Percentiles rank a stretch among this genome's conserved stretches.
Evolutionary conservation across 805 yeast genomes (phyloP).

Genomic region (Ogataea paraovalis): DNA sequence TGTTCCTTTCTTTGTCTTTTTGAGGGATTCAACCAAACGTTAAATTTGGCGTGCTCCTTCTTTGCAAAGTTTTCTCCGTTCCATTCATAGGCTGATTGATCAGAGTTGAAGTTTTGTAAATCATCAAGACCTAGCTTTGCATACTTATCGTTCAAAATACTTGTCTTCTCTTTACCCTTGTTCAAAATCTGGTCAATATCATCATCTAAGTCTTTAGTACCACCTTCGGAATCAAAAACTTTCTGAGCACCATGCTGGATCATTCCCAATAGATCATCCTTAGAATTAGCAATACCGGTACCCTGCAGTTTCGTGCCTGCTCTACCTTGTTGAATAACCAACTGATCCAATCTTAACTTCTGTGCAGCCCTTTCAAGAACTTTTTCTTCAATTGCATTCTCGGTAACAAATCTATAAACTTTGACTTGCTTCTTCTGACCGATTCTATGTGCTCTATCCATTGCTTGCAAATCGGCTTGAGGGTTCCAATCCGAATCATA

Average conservation of each 20-base stretch:
- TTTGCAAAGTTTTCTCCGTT: slow-evolving; percentile 84
- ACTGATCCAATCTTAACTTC: slow-evolving; percentile 84
- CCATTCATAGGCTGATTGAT: slow-evolving; percentile 90
- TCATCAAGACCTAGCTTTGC: slow-evolving; percentile 89
- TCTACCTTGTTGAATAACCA: slow-evolving; percentile 93
- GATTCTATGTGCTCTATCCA: slow-evolving; percentile 97
- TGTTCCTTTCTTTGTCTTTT: slow-evolving; percentile 76
- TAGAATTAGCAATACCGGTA: slow-evolving; percentile 48
- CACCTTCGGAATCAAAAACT: slow-evolving; percentile 55
- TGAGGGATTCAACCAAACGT: slow-evolving; percentile 70
- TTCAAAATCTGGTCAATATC: slow-evolving; percentile 82
- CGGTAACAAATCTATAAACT: slow-evolving; percentile 90
- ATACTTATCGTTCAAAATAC: slow-evolving; percentile 73
- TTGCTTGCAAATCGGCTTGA: slow-evolving; percentile 95
- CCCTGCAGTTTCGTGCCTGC: slow-evolving; percentile 42
- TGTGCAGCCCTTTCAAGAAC: slow-evolving; percentile 96
- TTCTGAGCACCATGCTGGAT: slow-evolving; percentile 95
- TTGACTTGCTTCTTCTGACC: slow-evolving; percentile 96
- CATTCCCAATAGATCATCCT: slow-evolving; percentile 89
- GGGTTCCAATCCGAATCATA: slow-evolving; percentile 98
- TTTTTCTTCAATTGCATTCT: slow-evolving; percentile 93
- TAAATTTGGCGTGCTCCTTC: slow-evolving; percentile 37
- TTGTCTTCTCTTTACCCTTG: slow-evolving; percentile 80
- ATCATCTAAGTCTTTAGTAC: slow-evolving; percentile 37
- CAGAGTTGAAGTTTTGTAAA: slow-evolving; percentile 84